Conservation (phyloP, 345 rosid genomes). For the Moringa oleifera region DNA sequence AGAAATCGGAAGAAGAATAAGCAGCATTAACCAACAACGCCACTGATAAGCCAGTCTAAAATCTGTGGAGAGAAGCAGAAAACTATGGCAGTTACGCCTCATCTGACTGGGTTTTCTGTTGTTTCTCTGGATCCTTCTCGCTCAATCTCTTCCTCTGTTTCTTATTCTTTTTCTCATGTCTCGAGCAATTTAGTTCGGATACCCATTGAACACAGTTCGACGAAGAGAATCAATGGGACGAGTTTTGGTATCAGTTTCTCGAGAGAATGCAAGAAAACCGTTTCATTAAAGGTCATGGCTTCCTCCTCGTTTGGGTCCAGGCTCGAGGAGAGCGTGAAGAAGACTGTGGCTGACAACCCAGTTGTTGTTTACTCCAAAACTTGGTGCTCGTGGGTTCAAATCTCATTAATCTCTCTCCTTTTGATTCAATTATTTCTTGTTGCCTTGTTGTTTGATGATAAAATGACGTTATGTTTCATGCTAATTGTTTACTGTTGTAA, state of each 20-base stretch:
- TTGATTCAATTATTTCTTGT: not conserved
- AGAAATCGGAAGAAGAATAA: not conserved
- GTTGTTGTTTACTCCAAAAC: constrained; percentile 92
- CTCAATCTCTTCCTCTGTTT: constrained; percentile 24
- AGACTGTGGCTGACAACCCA: constrained; percentile 58
- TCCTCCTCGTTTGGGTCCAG: constrained; percentile 81
- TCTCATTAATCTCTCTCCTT: not conserved
- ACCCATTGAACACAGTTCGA: constrained; percentile 4
- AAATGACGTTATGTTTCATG: not conserved
- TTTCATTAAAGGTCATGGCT: constrained; percentile 49
- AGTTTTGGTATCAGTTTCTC: constrained; percentile 22
- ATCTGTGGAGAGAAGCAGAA: not conserved
- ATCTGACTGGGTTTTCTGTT: constrained; percentile 31
- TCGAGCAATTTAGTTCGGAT: constrained; percentile 4
- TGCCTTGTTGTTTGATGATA: not conserved
- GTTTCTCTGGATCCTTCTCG: constrained; percentile 33
- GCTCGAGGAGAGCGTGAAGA: constrained; percentile 70
- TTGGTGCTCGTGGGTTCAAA: constrained; percentile 89
- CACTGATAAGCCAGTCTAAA: not conserved
- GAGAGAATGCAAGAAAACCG: constrained; percentile 22
- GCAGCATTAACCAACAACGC: not conserved
- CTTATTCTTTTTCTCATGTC: constrained; percentile 15
- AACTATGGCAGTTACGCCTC: constrained; percentile 50
- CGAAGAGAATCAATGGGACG: constrained; percentile 15
- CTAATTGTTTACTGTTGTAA: not conserved